Base-by-base conservation (phyloP, 2,329 filamentous ascomycete species). In the Aspergillus viridinutans region DNA sequence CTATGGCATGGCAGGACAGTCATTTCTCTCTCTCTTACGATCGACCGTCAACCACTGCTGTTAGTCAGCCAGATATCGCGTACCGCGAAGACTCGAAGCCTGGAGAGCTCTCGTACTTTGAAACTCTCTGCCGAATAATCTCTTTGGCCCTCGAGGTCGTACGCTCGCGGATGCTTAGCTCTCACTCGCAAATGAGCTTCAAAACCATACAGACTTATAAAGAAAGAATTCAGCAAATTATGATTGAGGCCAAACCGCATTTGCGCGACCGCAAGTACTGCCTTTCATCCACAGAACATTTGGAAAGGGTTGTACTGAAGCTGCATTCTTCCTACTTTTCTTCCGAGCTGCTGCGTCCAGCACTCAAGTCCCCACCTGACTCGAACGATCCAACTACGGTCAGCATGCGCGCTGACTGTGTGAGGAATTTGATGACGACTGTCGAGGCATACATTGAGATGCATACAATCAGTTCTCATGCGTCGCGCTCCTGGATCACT, bases 21-120 rank as follows among this genome's bases (percentile, higher is more conserved):
- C 76, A 86, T 49, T 79, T 87, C 25, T 86, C 83, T 8, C 80
- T 87, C 32, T 86, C 83, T 2, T 87, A 86, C 64, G 84, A 87
- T 63, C 74, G 84, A 40, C 79, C 79, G 1, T 83, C 82, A 2
- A 82, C 81, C 14, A 80, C 76, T 26, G 81, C 82, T 5, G 80
- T 83, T n/a, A 74, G 78, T 52, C 79, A 80, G 58, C 76, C 78
- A 1, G 76, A 79, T 49, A 81, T 82, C 8, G 74, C 80, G 26
- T 77, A 83, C 66, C 71, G 75, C 61, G 73, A 76, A 17, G 74
- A 76, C 45, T 79, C 79, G 10, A 73, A 73, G 35, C 74, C 79
- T 0, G 80, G 81, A 3, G 76, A 81, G 28, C 70, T 79, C 25
- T 77, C 79, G 0, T 87, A 85, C 61, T 83, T 84, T 53, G 82